Evolutionary conservation across 2,329 filamentous ascomycete species (phyloP).

Genomic region (Diaporthe eres): DNA sequence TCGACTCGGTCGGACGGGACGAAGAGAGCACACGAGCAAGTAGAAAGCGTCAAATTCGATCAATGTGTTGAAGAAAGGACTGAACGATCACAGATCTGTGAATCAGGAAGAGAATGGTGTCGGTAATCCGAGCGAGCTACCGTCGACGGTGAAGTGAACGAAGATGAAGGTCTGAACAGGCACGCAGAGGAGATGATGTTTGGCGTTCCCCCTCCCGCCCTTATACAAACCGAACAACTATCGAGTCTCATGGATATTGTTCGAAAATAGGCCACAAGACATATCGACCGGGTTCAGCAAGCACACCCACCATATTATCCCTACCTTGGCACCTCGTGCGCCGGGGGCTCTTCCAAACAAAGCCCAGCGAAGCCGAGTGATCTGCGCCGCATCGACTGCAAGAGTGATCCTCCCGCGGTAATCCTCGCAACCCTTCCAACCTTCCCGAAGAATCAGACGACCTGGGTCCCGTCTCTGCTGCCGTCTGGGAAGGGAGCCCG

Average conservation of each 20-base stretch:
- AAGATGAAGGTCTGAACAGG: background rate
- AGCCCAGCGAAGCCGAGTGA: constrained; percentile 2
- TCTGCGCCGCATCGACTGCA: constrained; percentile 25
- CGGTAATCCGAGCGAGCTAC: constrained; percentile 11
- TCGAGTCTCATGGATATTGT: constrained; percentile 28
- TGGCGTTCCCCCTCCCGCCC: constrained; percentile 11
- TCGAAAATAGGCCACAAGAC: constrained; percentile 20
- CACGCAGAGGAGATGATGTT: background rate
- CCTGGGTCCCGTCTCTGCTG: background rate
- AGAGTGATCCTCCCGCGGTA: constrained; percentile 22
- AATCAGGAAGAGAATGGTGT: constrained; percentile 27
- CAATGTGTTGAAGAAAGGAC: constrained; percentile 22
- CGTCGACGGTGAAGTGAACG: constrained; percentile 22
- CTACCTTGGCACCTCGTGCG: constrained; percentile 16
- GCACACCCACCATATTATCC: background rate
- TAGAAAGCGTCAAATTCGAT: background rate
- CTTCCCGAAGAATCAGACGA: constrained; percentile 32
- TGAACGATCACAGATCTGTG: constrained; percentile 38
- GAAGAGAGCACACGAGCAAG: constrained; percentile 4
- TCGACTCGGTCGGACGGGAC: constrained; percentile 12
- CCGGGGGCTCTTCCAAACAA: constrained; percentile 23
- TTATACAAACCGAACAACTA: constrained; percentile 15
- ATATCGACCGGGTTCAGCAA: constrained; percentile 25
- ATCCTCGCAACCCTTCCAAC: constrained; percentile 29
- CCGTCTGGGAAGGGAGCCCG: constrained; percentile 27